Base-by-base conservation (phyloP, 2,329 filamentous ascomycete genomes). In the Arthrobotrys conoides region DNA sequence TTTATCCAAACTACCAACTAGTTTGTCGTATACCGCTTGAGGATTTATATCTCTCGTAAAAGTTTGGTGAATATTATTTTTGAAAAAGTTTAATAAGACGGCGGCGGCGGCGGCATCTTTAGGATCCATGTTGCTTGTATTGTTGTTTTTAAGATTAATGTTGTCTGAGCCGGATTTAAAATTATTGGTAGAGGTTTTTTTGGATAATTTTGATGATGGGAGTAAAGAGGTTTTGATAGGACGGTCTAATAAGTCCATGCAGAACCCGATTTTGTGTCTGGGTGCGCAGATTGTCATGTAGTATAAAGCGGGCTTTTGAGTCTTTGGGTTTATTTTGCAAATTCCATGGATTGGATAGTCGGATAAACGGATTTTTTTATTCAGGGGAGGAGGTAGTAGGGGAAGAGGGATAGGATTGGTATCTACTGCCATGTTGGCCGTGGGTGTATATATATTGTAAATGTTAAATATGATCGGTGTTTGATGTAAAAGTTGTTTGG, bases 301-400 rank as follows among this genome's bases (percentile, higher is more conserved):
- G 18, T 55, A 55, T 33, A 55, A 55, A 14, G 51, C 27, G 27
- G 24, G 51, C 12, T 55, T 55, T 18, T 55, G 24, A 10, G 51
- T 55, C 36, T 55, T 55, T 1, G 51, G 51, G 51, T 55, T 36
- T 33, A 55, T 55, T 55, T 55, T 33, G 51, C 24, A 20, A 8
- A 55, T 36, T 2, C 14, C 12, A 24, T 33, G 51, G 24, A 55
- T 33, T 55, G 24, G 51, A 20, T 55, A 36, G n/a, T 33, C 27
- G 27, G 51, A 55, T 30, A n/a, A 22, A 16, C 6, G 14, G 30
- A n/a, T n/a, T n/a, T 55, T 55, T 1, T 55, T 55, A 33, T 55
- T 53, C 9, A 20, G n/a, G 10, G 27, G 5, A 36, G 51, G 5
- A 12, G 4, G 33, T 18, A 18, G 10, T 5, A 12, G 18, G 24